These are phyloP conservation scores for Rhododendron vialii DNA, from an alignment of 148 eudicot genomes.

Conservation along the genomic window DNA sequence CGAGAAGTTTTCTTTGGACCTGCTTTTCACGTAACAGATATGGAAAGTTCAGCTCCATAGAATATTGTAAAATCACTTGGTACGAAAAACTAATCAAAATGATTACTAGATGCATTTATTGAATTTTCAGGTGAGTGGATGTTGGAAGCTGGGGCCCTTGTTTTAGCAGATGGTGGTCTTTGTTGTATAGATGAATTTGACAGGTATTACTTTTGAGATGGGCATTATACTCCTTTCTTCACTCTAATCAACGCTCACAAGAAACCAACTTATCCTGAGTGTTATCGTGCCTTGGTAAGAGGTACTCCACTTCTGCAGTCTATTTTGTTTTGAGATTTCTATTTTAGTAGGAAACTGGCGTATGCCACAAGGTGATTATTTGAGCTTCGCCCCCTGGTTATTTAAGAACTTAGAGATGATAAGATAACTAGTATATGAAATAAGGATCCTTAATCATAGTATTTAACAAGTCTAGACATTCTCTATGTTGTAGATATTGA, in stretches of 20 bases:
- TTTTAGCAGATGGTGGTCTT: constrained; percentile 95
- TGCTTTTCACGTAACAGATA: not conserved
- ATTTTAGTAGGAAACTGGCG: not conserved
- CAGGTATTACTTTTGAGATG: constrained; percentile 23
- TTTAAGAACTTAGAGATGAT: not conserved
- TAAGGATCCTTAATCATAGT: not conserved
- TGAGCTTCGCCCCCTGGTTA: not conserved
- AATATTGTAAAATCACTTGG: not conserved
- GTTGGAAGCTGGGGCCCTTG: constrained; percentile 98
- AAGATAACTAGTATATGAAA: not conserved
- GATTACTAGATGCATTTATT: not conserved
- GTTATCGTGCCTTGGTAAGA: not conserved
- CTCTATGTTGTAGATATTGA: not conserved
- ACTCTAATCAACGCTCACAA: not conserved
- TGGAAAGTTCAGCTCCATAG: not conserved
- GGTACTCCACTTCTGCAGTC: not conserved
- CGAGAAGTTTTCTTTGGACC: not conserved
- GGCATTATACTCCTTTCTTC: not conserved
- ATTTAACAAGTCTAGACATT: not conserved
- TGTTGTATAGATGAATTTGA: constrained; percentile 95
- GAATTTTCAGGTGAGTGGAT: constrained; percentile 75
- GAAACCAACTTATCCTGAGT: not conserved
- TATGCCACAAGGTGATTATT: not conserved
- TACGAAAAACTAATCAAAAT: not conserved
- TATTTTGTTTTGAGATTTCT: not conserved